Percentiles rank a stretch among this genome's conserved stretches.
These are phyloP conservation scores for Corylus americana DNA, from an alignment of 306 rosid species.

Conservation along the genomic window DNA sequence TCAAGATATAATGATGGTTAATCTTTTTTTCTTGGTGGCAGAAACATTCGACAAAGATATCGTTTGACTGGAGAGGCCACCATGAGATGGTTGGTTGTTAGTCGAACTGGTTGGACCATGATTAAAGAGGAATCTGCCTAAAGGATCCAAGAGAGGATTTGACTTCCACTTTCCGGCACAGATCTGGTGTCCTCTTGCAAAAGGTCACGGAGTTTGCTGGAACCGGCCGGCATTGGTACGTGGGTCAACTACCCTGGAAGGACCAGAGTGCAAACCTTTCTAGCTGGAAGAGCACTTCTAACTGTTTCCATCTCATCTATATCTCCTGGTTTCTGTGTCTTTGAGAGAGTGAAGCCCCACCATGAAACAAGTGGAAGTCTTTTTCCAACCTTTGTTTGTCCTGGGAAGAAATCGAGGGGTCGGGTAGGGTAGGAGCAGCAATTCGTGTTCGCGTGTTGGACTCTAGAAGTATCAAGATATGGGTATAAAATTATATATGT, in stretches of 20 bases:
- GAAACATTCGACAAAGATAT: conserved; percentile 40
- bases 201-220: conserved; percentile 4
- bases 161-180: conserved; percentile 36
- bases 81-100: conserved; percentile 50
- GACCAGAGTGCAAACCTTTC: conserved; percentile 29
- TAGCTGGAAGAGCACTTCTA: conserved; percentile 61
- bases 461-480: too few relatives aligned
- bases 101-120: conserved; percentile 39
- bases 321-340: conserved; percentile 27
- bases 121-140: conserved; percentile 27
- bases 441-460: too few relatives aligned
- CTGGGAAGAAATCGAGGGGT: conserved; percentile 22
- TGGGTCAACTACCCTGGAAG: conserved; percentile 26
- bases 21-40: conserved; percentile 26
- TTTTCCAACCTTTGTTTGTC: conserved; percentile 43
- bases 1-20: neutral
- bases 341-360: conserved; percentile 45
- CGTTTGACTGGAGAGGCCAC: conserved; percentile 37
- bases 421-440: too few relatives aligned
- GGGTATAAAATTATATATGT: too few relatives aligned
- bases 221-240: conserved; percentile 1
- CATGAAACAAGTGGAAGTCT: conserved; percentile 46
- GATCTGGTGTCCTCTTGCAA: conserved; percentile 13
- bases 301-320: conserved; percentile 39
- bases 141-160: conserved; percentile 41